phyloP scores from a whole-genome alignment of 2,329 filamentous ascomycete genomes.

The Botrytis pseudocinerea region DNA sequence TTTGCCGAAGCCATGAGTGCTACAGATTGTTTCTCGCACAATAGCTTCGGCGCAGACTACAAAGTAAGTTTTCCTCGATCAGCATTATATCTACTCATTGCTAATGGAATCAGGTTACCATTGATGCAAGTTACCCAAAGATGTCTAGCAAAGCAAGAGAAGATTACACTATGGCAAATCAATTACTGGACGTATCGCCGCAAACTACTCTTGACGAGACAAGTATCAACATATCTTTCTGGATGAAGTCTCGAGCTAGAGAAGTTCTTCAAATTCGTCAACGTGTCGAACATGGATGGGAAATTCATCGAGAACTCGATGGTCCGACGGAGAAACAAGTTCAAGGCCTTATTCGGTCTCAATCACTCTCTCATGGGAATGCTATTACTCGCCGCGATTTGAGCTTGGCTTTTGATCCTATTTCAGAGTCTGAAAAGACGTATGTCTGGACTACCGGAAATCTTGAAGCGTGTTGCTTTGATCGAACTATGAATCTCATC shows the following conservation, averaged over 20 bases:
- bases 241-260: constrained; percentile 36
- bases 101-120: constrained; percentile 31
- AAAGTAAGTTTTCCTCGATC: constrained; percentile 29
- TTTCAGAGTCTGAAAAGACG: constrained; percentile 53
- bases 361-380: constrained; percentile 22
- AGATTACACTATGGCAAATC: constrained; percentile 55
- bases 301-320: constrained; percentile 33
- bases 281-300: constrained; percentile 30
- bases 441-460: constrained; percentile 40
- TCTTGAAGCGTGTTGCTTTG: constrained; percentile 73
- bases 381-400: constrained; percentile 53
- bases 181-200: constrained; percentile 53
- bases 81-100: constrained; percentile 2
- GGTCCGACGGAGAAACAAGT: constrained; percentile 32
- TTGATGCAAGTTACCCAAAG: constrained; percentile 35
- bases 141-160: constrained; percentile 50
- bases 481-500: constrained; percentile 66
- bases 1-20: constrained; percentile 64
- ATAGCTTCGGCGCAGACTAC: constrained; percentile 34
- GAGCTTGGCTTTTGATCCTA: constrained; percentile 60
- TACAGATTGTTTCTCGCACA: constrained; percentile 56
- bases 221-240: constrained; percentile 35
- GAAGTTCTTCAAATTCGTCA: constrained; percentile 37
- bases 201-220: constrained; percentile 29
- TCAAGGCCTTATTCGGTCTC: constrained; percentile 32